phyloP scores from a whole-genome alignment of 2,329 filamentous ascomycete species.

The Zarea fungicola region DNA sequence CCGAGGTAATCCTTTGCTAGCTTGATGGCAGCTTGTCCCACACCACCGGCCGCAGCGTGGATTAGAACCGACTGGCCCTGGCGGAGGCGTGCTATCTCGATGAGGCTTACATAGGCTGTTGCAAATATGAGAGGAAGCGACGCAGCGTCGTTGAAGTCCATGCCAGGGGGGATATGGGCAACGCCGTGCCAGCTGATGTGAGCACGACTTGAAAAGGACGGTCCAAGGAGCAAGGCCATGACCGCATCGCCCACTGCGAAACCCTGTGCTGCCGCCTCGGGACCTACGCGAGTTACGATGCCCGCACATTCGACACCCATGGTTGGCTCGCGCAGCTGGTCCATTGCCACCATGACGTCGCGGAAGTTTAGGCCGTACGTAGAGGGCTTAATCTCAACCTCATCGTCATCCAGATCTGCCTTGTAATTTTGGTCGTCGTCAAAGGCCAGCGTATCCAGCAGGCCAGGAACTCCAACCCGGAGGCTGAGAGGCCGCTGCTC shows the following conservation, averaged over 20 bases:
- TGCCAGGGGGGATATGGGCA: constrained; percentile 7
- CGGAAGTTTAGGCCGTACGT: constrained; percentile 30
- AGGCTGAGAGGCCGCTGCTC: constrained; percentile 14
- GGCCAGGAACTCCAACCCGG: constrained; percentile 19
- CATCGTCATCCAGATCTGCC: constrained; percentile 9
- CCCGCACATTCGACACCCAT: too few relatives aligned
- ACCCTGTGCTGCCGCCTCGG: too few relatives aligned
- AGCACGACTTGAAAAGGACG: constrained; percentile 24
- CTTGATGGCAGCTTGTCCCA: constrained; percentile 34
- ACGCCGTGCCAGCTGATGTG: constrained; percentile 26
- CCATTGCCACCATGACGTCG: constrained; percentile 26
- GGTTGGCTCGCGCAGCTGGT: too few relatives aligned
- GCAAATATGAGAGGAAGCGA: constrained; percentile 22
- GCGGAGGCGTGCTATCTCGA: constrained; percentile 20
- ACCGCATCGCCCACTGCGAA: constrained; percentile 16
- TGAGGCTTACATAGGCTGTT: constrained; percentile 26
- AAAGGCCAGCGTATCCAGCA: constrained; percentile 26
- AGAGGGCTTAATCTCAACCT: constrained; percentile 27
- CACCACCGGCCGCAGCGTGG: constrained; percentile 30
- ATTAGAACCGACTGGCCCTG: constrained; percentile 29
- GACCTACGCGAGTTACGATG: too few relatives aligned
- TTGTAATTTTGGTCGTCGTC: constrained; percentile 18
- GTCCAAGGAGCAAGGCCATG: constrained; percentile 23
- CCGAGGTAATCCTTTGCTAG: constrained; percentile 29
- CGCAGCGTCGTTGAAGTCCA: constrained; percentile 23